Evolutionary conservation across 2,329 filamentous ascomycete genomes (phyloP).

Genomic region (Chalara sp.): DNA sequence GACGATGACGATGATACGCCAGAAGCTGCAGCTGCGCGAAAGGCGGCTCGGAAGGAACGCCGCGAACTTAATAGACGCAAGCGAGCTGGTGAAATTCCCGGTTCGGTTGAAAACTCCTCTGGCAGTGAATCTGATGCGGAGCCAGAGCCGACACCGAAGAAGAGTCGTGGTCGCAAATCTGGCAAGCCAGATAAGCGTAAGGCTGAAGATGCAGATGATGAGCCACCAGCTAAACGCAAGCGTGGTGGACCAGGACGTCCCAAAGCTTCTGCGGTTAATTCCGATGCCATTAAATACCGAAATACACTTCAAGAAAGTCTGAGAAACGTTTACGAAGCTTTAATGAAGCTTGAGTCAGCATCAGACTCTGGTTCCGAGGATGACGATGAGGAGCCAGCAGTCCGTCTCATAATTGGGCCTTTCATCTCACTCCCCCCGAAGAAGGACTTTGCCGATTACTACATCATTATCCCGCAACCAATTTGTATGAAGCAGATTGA

Average conservation of each 20-base stretch:
- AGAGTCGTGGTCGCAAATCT: slow-evolving; percentile 69
- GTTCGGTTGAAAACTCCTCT: slow-evolving; percentile 60
- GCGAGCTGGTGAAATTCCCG: slow-evolving; percentile 32
- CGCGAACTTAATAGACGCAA: slow-evolving; percentile 71
- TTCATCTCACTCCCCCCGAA: slow-evolving; percentile 90
- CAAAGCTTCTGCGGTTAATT: slow-evolving; percentile 33
- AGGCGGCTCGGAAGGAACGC: slow-evolving; percentile 77
- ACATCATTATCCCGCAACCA: slow-evolving; percentile 82
- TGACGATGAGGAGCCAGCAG: slow-evolving; percentile 47
- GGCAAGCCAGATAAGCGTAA: slow-evolving; percentile 78
- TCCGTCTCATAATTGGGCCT: slow-evolving; percentile 82
- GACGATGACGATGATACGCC: slow-evolving; percentile 94
- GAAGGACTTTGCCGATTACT: slow-evolving; percentile 90
- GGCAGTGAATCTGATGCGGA: slow-evolving; percentile 74
- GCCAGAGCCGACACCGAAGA: slow-evolving; percentile 66
- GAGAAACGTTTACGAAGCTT: slow-evolving; percentile 66
- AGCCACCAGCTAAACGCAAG: slow-evolving; percentile 72
- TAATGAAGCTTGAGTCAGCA: slow-evolving; percentile 81
- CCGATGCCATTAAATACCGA: slow-evolving; percentile 64
- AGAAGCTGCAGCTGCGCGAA: slow-evolving; percentile 86
- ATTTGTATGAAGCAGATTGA: slow-evolving; percentile 96
- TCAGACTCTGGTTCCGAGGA: slow-evolving; percentile 50
- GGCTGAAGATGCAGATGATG: slow-evolving; percentile 62
- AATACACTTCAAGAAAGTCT: slow-evolving; percentile 74
- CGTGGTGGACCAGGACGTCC: slow-evolving; percentile 69